These are phyloP conservation scores for Plectranthus barbatus DNA, from an alignment of 257 asterid genomes.

Conservation along the genomic window DNA sequence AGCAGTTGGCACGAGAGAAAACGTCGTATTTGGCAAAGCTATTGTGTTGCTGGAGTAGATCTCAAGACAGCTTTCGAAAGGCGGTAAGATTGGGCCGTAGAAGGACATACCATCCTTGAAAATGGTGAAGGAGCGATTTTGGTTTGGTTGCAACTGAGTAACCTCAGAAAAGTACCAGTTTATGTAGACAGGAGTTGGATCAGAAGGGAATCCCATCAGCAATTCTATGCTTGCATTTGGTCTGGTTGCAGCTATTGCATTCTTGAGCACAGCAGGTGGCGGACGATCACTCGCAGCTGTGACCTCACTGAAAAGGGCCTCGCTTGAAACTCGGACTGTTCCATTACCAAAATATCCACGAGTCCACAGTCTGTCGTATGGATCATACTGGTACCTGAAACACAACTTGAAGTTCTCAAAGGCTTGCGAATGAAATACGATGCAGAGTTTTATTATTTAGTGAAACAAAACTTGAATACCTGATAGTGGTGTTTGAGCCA, in stretches of 20 bases:
- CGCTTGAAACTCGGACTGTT: background rate
- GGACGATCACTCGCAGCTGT: constrained; percentile 22
- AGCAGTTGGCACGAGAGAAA: constrained; percentile 26
- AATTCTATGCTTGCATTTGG: constrained; percentile 12
- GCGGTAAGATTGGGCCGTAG: constrained; percentile 27
- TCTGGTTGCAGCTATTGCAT: constrained; percentile 27
- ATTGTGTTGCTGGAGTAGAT: background rate
- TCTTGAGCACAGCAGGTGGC: constrained; percentile 33
- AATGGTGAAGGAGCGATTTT: constrained; percentile 30
- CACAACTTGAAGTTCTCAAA: background rate
- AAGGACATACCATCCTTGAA: constrained; percentile 9
- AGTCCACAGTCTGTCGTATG: constrained; percentile 53
- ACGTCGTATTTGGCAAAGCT: constrained; percentile 15
- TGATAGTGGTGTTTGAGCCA: constrained; percentile 39
- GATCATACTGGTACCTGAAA: constrained; percentile 26
- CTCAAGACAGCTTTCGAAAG: constrained; percentile 16
- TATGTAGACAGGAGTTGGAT: constrained; percentile 20
- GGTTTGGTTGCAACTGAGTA: constrained; percentile 11
- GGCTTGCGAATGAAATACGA: too few species aligned
- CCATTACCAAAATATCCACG: constrained; percentile 12
- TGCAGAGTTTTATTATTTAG: too few species aligned
- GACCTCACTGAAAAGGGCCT: background rate
- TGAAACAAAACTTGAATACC: too few species aligned
- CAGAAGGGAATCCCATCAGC: constrained; percentile 19
- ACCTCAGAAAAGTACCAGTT: constrained; percentile 56